These are phyloP conservation scores for Cylindrotheca closterium DNA, from an alignment of 108 stramenopile genomes.

Conservation along the genomic window DNA sequence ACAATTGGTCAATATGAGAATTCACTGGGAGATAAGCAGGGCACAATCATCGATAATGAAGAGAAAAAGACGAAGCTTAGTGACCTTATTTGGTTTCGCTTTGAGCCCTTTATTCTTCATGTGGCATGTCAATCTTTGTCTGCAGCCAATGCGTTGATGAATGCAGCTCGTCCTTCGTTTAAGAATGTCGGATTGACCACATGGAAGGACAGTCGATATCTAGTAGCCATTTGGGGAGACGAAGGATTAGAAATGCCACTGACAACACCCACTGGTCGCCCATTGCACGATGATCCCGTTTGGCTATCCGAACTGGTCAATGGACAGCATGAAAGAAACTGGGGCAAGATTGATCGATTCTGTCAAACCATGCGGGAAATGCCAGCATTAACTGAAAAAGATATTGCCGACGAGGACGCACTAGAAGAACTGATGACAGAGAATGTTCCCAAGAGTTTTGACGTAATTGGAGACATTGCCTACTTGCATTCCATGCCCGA, in stretches of 20 bases:
- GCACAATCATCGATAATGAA: constrained; percentile 2
- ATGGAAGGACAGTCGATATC: constrained; percentile 68
- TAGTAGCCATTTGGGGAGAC: constrained; percentile 88
- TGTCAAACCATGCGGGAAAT: constrained; percentile 52
- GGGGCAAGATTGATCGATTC: constrained; percentile 84
- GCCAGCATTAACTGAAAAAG: constrained; percentile 12
- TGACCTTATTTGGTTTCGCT: constrained; percentile 68
- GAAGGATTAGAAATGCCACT: constrained; percentile 92
- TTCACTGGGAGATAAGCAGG: neutral
- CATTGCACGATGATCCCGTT: constrained; percentile 17
- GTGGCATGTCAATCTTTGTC: constrained; percentile 75
- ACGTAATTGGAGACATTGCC: constrained; percentile 86
- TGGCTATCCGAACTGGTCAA: constrained; percentile 81
- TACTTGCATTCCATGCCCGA: constrained; percentile 63
- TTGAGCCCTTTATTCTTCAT: constrained; percentile 89
- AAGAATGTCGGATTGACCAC: constrained; percentile 89
- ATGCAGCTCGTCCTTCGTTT: constrained; percentile 75
- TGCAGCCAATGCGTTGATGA: constrained; percentile 71
- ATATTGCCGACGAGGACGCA: constrained; percentile 26
- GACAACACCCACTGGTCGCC: constrained; percentile 26
- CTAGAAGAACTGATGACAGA: constrained; percentile 16
- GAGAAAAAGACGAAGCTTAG: constrained; percentile 6
- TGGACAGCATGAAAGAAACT: constrained; percentile 81
- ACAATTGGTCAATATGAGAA: constrained; percentile 73
- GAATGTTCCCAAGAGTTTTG: constrained; percentile 49